These are phyloP conservation scores for Russula virescens DNA, from an alignment of 768 basidiomycete species.

Conservation along the genomic window DNA sequence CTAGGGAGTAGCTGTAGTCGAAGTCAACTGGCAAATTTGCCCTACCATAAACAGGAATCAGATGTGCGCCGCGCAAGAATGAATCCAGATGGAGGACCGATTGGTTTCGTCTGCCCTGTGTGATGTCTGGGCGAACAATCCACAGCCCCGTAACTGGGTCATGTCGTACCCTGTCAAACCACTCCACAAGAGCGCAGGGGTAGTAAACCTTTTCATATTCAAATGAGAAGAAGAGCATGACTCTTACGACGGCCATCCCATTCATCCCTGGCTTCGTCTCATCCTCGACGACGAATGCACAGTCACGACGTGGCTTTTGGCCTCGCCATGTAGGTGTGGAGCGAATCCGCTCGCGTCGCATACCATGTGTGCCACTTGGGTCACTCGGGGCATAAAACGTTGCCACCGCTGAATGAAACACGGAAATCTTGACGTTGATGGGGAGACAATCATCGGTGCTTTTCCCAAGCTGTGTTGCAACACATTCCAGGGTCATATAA, in stretches of 20 bases:
- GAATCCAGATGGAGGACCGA: not conserved
- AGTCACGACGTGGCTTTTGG: not conserved
- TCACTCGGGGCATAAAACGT: not conserved
- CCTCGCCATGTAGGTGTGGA: conserved; percentile 1
- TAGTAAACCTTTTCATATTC: not conserved
- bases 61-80: not conserved
- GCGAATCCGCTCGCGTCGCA: not conserved
- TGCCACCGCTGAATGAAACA: not conserved
- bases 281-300: not conserved
- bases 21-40: not conserved
- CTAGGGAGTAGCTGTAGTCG: conserved; percentile 20
- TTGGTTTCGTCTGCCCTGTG: not conserved
- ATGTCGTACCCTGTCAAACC: not conserved
- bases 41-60: not conserved
- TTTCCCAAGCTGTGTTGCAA: not conserved
- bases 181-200: not conserved
- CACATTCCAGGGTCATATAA: not conserved
- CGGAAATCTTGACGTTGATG: not conserved
- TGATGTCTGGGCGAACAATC: not conserved
- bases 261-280: not conserved
- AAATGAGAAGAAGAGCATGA: not conserved
- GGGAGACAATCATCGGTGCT: not conserved
- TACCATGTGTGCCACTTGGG: not conserved
- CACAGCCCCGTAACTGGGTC: not conserved
- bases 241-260: not conserved